A percentile compares a stretch with the other conserved stretches of the same genome.
Conservation (phyloP, 2,329 filamentous ascomycete genomes). For the Hymenotorrendiella dingleyae region DNA sequence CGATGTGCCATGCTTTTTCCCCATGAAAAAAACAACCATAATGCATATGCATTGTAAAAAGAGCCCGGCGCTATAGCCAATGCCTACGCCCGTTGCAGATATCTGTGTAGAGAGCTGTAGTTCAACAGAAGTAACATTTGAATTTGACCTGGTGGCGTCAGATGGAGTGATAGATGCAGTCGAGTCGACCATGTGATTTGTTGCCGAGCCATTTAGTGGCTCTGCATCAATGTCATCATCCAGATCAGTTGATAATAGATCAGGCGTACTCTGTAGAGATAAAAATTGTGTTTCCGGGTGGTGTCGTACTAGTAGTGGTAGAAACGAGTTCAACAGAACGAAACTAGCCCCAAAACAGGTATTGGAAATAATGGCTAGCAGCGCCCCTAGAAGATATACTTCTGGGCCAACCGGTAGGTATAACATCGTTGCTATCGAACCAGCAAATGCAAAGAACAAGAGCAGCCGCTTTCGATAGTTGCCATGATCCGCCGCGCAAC, state of each 20-base stretch:
- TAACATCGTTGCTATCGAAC: constrained; percentile 78
- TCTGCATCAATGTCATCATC: constrained; percentile 15
- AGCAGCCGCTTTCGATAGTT: constrained; percentile 85
- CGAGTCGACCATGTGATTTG: constrained; percentile 33
- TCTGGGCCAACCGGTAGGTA: constrained; percentile 74
- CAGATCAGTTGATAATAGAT: constrained; percentile 18
- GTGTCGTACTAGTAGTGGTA: constrained; percentile 83
- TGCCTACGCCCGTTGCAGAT: constrained; percentile 86
- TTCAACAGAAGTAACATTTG: constrained; percentile 55
- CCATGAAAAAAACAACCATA: constrained; percentile 63
- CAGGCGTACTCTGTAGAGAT: constrained; percentile 21
- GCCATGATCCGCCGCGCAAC: constrained; percentile 90
- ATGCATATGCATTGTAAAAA: constrained; percentile 80
- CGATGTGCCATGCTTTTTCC: constrained; percentile 73
- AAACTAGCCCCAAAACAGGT: constrained; percentile 93
- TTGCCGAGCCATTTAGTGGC: constrained; percentile 7
- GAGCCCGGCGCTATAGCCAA: constrained; percentile 83
- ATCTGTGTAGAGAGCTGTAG: constrained; percentile 83
- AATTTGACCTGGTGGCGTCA: constrained; percentile 21
- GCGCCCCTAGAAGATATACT: constrained; percentile 72
- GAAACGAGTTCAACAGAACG: constrained; percentile 89
- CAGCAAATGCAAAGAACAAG: constrained; percentile 75
- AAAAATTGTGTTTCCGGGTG: constrained; percentile 46
- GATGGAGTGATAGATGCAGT: constrained; percentile 41
- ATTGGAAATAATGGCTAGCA: constrained; percentile 86